A percentile compares a stretch with the other conserved stretches of the same genome.
These are phyloP conservation scores for Fusarium xyrophilum DNA, from an alignment of 2,329 filamentous ascomycete species.

Conservation along the genomic window DNA sequence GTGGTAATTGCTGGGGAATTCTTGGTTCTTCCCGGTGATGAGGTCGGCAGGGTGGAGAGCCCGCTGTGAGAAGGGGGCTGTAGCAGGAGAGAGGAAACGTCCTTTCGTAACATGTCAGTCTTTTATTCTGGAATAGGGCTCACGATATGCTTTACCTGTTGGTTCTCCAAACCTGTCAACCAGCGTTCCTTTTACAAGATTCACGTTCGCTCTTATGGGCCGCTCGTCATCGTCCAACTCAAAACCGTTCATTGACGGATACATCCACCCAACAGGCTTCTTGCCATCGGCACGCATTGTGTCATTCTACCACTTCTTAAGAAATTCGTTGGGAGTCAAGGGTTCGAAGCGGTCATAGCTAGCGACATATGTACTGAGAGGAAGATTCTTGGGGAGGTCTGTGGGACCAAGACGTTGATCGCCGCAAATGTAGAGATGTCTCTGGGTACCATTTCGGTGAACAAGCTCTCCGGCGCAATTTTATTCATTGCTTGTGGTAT, in stretches of 20 bases:
- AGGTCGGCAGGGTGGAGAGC: slow-evolving; percentile 25
- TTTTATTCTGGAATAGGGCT: rapidly evolving
- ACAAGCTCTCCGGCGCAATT: not conserved
- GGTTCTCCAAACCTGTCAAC: slow-evolving; percentile 55
- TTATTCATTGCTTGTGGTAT: not conserved
- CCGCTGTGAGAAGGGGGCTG: slow-evolving; percentile 20
- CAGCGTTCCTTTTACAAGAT: slow-evolving; percentile 49
- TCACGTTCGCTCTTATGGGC: slow-evolving; percentile 51
- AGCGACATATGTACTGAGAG: slow-evolving; percentile 8
- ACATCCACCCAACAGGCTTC: slow-evolving; percentile 1
- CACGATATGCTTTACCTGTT: not conserved
- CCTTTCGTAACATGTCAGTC: not conserved
- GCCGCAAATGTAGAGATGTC: slow-evolving; percentile 5
- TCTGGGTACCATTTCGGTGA: not conserved
- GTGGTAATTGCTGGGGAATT: slow-evolving; percentile 27
- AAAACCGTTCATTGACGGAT: slow-evolving; percentile 45
- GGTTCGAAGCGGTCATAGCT: slow-evolving; percentile 28
- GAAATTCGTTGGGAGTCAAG: slow-evolving; percentile 15
- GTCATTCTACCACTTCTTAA: slow-evolving; percentile 17
- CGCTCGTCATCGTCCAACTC: slow-evolving; percentile 44
- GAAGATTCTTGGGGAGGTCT: slow-evolving; percentile 12
- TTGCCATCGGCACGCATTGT: not conserved
- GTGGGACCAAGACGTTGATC: slow-evolving; percentile 18
- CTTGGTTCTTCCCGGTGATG: not conserved
- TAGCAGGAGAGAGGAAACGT: slow-evolving; percentile 22